phyloP scores from a whole-genome alignment of 1,139 yeast genomes.

The Yamadazyma epiphylla region DNA sequence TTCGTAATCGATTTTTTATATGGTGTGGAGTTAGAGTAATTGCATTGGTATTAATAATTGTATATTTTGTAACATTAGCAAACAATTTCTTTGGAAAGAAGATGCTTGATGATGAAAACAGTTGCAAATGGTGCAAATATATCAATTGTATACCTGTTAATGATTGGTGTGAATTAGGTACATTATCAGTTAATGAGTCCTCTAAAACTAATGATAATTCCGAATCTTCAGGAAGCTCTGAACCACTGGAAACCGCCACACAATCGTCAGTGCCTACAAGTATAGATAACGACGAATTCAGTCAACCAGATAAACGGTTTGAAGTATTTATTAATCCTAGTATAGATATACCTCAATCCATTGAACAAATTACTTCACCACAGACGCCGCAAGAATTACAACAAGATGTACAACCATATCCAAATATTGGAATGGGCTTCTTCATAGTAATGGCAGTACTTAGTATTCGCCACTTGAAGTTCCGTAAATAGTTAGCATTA shows the following conservation, averaged over 20 bases:
- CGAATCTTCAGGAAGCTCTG: not conserved
- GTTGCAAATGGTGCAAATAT: slow-evolving; percentile 71
- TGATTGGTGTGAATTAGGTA: slow-evolving; percentile 69
- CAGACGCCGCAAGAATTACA: too few relatives aligned
- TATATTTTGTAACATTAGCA: slow-evolving; percentile 49
- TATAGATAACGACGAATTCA: slow-evolving; percentile 4
- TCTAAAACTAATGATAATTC: not conserved
- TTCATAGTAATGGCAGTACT: not conserved
- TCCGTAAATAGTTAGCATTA: not conserved
- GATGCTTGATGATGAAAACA: slow-evolving; percentile 22
- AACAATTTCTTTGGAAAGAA: slow-evolving; percentile 48
- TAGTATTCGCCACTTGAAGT: not conserved
- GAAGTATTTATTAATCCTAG: not conserved
- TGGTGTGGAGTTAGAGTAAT: slow-evolving; percentile 52
- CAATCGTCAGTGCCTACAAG: slow-evolving; percentile 3
- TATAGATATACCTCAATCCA: too few relatives aligned
- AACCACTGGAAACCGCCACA: not conserved
- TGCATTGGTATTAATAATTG: slow-evolving; percentile 44
- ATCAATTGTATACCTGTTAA: slow-evolving; percentile 68
- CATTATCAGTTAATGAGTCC: slow-evolving; percentile 27
- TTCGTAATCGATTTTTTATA: slow-evolving; percentile 28
- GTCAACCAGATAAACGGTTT: not conserved
- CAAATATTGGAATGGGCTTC: not conserved
- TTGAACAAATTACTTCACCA: too few relatives aligned
- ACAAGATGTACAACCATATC: too few relatives aligned